Percentiles rank a stretch among this genome's conserved stretches.
phyloP scores from a whole-genome alignment of 2,329 filamentous ascomycete genomes.

The Fusarium sp. region DNA sequence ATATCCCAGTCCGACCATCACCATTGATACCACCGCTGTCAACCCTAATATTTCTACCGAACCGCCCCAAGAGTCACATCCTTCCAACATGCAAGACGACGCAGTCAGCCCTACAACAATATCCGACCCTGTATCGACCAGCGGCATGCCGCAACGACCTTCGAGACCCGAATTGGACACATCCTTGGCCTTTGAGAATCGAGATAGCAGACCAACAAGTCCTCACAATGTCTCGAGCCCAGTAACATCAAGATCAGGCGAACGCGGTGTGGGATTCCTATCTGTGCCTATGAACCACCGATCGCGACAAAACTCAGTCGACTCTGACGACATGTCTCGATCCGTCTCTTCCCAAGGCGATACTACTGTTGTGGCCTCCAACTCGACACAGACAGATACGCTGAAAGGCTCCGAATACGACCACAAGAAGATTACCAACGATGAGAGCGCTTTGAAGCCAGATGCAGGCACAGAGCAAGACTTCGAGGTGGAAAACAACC shows the following conservation, averaged over 20 bases:
- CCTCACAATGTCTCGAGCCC: constrained; percentile 76
- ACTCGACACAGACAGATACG: constrained; percentile 55
- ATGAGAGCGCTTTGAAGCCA: constrained; percentile 74
- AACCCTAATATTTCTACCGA: constrained; percentile 42
- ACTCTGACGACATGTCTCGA: constrained; percentile 69
- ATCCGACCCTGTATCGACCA: constrained; percentile 44
- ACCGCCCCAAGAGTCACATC: constrained; percentile 41
- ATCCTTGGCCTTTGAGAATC: constrained; percentile 70
- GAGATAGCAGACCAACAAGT: constrained; percentile 72
- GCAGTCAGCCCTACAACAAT: constrained; percentile 51
- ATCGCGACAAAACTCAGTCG: constrained; percentile 73
- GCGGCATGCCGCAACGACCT: constrained; percentile 34
- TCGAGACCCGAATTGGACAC: constrained; percentile 56
- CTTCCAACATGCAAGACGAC: constrained; percentile 50
- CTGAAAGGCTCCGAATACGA: constrained; percentile 49
- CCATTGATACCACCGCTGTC: constrained; percentile 60
- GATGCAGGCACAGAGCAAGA: constrained; percentile 79
- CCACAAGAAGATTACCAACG: constrained; percentile 66
- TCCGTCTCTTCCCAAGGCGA: constrained; percentile 68
- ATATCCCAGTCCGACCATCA: constrained; percentile 59
- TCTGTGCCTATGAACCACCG: constrained; percentile 68
- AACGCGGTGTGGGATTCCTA: constrained; percentile 64
- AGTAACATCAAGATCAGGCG: constrained; percentile 55
- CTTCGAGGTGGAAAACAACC: constrained; percentile 79
- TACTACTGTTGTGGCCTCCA: constrained; percentile 63